phyloP scores from a whole-genome alignment of 371 early-diverging fungal genomes.

The Zancudomyces culisetae region DNA sequence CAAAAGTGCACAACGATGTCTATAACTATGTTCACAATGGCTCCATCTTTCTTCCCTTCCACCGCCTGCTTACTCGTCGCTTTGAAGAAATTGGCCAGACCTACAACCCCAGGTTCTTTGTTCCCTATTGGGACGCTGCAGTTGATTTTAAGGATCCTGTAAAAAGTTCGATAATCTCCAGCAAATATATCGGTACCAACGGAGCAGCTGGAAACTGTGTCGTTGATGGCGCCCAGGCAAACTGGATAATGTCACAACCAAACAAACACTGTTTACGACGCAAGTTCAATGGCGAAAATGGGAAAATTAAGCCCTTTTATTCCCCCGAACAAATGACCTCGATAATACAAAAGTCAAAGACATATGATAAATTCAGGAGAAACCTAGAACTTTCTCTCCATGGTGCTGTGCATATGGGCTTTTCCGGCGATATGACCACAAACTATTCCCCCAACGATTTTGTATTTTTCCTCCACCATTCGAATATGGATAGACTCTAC shows the following conservation, averaged over 20 bases:
- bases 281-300: slow-evolving; percentile 19
- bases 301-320: slow-evolving; percentile 15
- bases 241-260: slow-evolving; percentile 17
- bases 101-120: slow-evolving; percentile 11
- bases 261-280: slow-evolving; percentile 21
- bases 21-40: slow-evolving; percentile 10
- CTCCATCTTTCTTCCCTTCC: slow-evolving; percentile 21
- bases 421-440: slow-evolving; percentile 29
- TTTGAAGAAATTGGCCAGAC: slow-evolving; percentile 16
- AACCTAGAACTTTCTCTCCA: slow-evolving; percentile 22
- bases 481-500: slow-evolving; percentile 29
- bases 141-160: slow-evolving; percentile 18
- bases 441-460: slow-evolving; percentile 27
- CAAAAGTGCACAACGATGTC: slow-evolving; percentile 9
- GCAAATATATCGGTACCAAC: slow-evolving; percentile 18
- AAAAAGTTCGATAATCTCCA: slow-evolving; percentile 14
- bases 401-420: slow-evolving; percentile 22
- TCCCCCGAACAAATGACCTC: slow-evolving; percentile 22
- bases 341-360: slow-evolving; percentile 10
- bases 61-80: slow-evolving; percentile 16
- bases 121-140: slow-evolving; percentile 26
- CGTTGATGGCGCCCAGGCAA: slow-evolving; percentile 11
- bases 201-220: slow-evolving; percentile 15
- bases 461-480: slow-evolving; percentile 29
- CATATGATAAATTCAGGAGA: slow-evolving; percentile 15